phyloP scores from a whole-genome alignment of 1,284 basidiomycete species.

The Trametes versicolor region DNA sequence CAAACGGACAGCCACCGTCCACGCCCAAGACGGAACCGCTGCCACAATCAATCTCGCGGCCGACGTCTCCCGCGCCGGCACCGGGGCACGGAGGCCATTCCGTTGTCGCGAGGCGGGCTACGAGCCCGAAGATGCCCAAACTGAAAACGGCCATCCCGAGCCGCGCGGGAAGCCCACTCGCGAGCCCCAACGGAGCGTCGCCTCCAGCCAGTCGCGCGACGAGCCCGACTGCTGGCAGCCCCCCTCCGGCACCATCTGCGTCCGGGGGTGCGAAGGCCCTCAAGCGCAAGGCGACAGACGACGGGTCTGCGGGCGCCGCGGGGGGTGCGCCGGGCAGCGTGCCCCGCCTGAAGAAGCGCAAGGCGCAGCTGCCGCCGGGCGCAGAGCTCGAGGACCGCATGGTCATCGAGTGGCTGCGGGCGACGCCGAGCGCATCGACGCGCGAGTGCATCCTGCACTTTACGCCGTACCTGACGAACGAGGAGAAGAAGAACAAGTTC shows the following conservation, averaged over 20 bases:
- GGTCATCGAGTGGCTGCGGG: conserved; percentile 78
- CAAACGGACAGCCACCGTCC: conserved; percentile 49
- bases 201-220: conserved; percentile 53
- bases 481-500: conserved; percentile 75
- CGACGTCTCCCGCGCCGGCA: conserved; percentile 64
- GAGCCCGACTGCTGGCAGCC: conserved; percentile 43
- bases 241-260: conserved; percentile 9
- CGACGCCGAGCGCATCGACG: conserved; percentile 70
- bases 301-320: conserved; percentile 38
- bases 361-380: conserved; percentile 53
- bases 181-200: conserved; percentile 38
- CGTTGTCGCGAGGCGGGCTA: conserved; percentile 83
- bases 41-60: conserved; percentile 47
- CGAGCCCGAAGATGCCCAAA: conserved; percentile 76
- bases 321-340: conserved; percentile 38
- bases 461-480: conserved; percentile 73
- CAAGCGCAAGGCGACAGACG: conserved; percentile 76
- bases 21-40: conserved; percentile 38
- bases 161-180: conserved; percentile 66
- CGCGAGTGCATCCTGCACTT: conserved; percentile 83
- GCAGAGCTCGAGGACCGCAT: conserved; percentile 67
- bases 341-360: conserved; percentile 75
- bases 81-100: conserved; percentile 73
- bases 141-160: conserved; percentile 57
- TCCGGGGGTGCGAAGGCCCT: conserved; percentile 37